phyloP scores from a whole-genome alignment of 2,329 filamentous ascomycete genomes.

The Sporothrix brasiliensis region DNA sequence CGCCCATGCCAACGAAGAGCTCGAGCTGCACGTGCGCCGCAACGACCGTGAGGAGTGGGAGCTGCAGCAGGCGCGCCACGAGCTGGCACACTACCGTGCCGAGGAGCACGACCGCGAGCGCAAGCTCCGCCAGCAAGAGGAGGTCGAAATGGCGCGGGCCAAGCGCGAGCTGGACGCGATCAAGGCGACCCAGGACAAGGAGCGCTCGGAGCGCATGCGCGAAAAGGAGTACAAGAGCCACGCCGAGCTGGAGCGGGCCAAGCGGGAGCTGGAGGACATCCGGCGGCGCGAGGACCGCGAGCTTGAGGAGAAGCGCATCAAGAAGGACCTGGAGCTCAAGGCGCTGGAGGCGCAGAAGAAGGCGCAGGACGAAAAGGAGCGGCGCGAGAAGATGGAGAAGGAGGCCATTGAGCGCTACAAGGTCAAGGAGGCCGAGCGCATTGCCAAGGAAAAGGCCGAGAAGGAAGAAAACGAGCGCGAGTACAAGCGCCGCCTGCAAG shows the following conservation, averaged over 20 bases:
- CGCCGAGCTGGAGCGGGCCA: conserved; percentile 35
- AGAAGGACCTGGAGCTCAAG: conserved; percentile 55
- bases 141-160: conserved; percentile 41
- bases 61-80: conserved; percentile 44
- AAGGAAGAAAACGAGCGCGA: conserved; percentile 56
- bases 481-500: conserved; percentile 59
- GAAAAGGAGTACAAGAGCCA: conserved; percentile 41
- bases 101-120: conserved; percentile 48
- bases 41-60: conserved; percentile 53
- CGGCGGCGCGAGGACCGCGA: conserved; percentile 44
- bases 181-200: conserved; percentile 50
- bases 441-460: conserved; percentile 52
- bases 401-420: conserved; percentile 59
- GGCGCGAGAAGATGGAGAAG: conserved; percentile 52
- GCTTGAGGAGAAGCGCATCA: conserved; percentile 52
- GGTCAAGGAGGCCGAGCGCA: conserved; percentile 52
- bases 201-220: conserved; percentile 31
- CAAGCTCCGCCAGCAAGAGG: conserved; percentile 40
- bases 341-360: conserved; percentile 53
- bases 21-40: conserved; percentile 53
- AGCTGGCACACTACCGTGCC: conserved; percentile 49
- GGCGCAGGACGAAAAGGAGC: conserved; percentile 50
- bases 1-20: conserved; percentile 50
- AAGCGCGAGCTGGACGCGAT: conserved; percentile 43
- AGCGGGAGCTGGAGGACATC: conserved; percentile 48